A percentile compares a stretch with the other conserved stretches of the same genome.
These are phyloP conservation scores for Beauveria caledonica DNA, from an alignment of 2,329 filamentous ascomycete genomes.

Conservation along the genomic window DNA sequence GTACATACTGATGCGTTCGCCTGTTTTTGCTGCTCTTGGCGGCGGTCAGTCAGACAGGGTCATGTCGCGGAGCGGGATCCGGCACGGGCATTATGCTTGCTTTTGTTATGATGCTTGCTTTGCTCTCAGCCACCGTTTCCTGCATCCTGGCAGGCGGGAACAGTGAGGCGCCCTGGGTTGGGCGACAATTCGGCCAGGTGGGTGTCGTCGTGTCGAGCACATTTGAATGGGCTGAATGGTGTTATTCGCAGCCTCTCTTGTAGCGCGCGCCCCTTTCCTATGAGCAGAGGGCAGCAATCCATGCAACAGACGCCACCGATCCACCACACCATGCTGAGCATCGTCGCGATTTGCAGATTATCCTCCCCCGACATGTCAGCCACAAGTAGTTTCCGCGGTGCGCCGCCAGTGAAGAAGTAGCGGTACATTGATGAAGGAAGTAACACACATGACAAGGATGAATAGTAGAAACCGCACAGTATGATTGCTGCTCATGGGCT, in stretches of 20 bases:
- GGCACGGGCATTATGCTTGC: slow-evolving; percentile 6
- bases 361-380: not conserved
- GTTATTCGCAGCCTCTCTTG: slow-evolving; percentile 5
- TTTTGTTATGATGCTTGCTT: slow-evolving; percentile 7
- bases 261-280: slow-evolving; percentile 3
- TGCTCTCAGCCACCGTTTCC: slow-evolving; percentile 1
- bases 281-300: not conserved
- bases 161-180: slow-evolving; percentile 5
- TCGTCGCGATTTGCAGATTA: slow-evolving; percentile 11
- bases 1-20: not conserved
- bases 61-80: slow-evolving; percentile 4
- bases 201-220: not conserved
- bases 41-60: not conserved
- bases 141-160: not conserved
- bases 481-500: not conserved
- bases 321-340: slow-evolving; percentile 10
- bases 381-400: not conserved
- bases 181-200: slow-evolving; percentile 2
- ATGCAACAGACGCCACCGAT: slow-evolving; percentile 9
- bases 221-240: not conserved
- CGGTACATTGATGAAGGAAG: not conserved
- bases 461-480: not conserved
- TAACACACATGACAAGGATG: not conserved
- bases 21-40: not conserved
- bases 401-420: not conserved